Conservation (phyloP, 2,329 filamentous ascomycete genomes). For the Aspergillus sp. region DNA sequence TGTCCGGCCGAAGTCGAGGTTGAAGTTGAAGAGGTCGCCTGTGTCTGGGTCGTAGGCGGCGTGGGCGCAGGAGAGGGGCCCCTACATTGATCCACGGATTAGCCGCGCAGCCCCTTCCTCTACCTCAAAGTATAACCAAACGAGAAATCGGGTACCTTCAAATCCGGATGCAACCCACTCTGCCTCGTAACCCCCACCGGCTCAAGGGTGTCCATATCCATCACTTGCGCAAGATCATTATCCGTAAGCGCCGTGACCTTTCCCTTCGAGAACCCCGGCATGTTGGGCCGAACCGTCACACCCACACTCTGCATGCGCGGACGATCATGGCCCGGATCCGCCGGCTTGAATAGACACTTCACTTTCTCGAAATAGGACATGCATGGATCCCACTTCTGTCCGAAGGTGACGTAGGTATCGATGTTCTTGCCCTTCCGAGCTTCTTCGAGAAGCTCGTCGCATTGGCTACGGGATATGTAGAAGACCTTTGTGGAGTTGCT, state of each 20-base stretch:
- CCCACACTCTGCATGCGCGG: slow-evolving; percentile 65
- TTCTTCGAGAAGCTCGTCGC: slow-evolving; percentile 63
- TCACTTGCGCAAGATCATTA: slow-evolving; percentile 36
- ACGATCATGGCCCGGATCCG: slow-evolving; percentile 47
- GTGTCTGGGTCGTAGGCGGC: slow-evolving; percentile 69
- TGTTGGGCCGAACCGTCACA: slow-evolving; percentile 66
- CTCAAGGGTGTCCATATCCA: slow-evolving; percentile 68
- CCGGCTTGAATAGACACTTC: slow-evolving; percentile 15
- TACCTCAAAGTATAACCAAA: not conserved
- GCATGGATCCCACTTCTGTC: slow-evolving; percentile 72
- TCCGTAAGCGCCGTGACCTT: slow-evolving; percentile 64
- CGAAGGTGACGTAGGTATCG: slow-evolving; percentile 64
- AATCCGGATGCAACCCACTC: slow-evolving; percentile 50
- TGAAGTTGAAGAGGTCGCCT: slow-evolving; percentile 79
- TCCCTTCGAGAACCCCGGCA: slow-evolving; percentile 44
- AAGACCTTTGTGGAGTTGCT: slow-evolving; percentile 13
- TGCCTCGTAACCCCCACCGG: slow-evolving; percentile 65
- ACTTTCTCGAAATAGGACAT: slow-evolving; percentile 73
- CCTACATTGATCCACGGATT: slow-evolving; percentile 37
- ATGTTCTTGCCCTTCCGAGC: slow-evolving; percentile 64
- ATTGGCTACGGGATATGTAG: slow-evolving; percentile 71
- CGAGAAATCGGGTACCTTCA: not conserved
- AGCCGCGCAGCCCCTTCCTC: not conserved
- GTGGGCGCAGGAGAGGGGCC: slow-evolving; percentile 71
- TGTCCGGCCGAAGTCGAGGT: slow-evolving; percentile 64